Evolutionary conservation across 139 green algal species (phyloP).

Genomic region (Micractinium sp.): DNA sequence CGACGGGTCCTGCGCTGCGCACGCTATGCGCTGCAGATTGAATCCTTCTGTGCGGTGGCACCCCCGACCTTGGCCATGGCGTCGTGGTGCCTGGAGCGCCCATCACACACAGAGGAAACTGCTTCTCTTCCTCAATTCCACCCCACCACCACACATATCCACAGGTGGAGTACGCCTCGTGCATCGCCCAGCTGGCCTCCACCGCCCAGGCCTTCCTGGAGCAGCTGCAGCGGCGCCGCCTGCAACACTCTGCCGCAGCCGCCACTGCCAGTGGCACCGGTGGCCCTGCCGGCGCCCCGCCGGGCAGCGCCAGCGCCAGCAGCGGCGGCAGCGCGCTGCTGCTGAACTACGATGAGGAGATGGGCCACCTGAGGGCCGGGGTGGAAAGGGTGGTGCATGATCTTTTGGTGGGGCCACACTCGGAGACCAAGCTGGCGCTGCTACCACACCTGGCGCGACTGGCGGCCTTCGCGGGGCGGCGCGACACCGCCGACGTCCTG

Average conservation of each 20-base stretch:
- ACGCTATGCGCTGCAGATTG: no score
- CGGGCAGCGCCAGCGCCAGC: neutral
- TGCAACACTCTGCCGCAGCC: conserved; percentile 11
- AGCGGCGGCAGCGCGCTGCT: neutral
- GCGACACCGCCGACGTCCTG: conserved; percentile 81
- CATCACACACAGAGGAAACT: neutral
- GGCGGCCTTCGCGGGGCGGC: conserved; percentile 55
- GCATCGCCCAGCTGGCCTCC: conserved; percentile 66
- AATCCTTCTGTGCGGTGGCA: no score
- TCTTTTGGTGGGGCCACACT: conserved; percentile 75
- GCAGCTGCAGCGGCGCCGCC: conserved; percentile 24
- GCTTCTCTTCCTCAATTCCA: neutral
- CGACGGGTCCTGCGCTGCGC: neutral
- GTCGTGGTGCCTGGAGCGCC: no score
- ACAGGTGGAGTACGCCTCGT: conserved; percentile 19
- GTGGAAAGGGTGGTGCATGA: conserved; percentile 82
- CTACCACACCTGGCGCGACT: conserved; percentile 56
- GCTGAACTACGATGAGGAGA: conserved; percentile 54
- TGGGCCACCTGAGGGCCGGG: conserved; percentile 40
- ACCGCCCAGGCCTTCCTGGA: conserved; percentile 35
- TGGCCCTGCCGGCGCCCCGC: neutral
- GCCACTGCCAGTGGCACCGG: neutral
- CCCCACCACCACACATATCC: neutral
- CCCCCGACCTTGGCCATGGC: no score
- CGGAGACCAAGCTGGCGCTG: conserved; percentile 67